phyloP scores from a whole-genome alignment of 2,329 filamentous ascomycete species.

The Colletotrichum scovillei region DNA sequence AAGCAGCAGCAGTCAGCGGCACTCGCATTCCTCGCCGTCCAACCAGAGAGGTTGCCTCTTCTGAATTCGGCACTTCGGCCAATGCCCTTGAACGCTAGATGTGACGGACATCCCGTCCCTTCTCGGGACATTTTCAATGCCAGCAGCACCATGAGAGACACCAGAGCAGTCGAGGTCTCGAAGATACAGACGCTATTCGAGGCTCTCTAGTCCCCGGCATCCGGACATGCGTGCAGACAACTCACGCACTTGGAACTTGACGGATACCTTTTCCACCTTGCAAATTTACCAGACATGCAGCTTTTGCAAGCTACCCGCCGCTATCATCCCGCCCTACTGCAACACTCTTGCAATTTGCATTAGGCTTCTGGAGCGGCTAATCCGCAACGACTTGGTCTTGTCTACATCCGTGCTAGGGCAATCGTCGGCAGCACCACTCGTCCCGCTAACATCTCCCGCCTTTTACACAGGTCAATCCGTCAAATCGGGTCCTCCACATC shows the following conservation, averaged over 20 bases:
- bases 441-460: slow-evolving; percentile 26
- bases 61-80: slow-evolving; percentile 28
- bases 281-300: not conserved
- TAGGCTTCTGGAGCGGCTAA: slow-evolving; percentile 34
- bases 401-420: slow-evolving; percentile 27
- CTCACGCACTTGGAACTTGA: not conserved
- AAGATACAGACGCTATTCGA: slow-evolving; percentile 1
- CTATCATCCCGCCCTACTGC: slow-evolving; percentile 26
- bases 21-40: slow-evolving; percentile 3
- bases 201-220: not conserved
- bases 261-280: not conserved
- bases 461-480: slow-evolving; percentile 22
- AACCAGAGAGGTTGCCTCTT: slow-evolving; percentile 22
- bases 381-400: slow-evolving; percentile 26
- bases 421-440: slow-evolving; percentile 28
- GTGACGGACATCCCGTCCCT: not conserved
- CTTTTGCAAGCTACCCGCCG: slow-evolving; percentile 12
- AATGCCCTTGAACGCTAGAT: slow-evolving; percentile 16
- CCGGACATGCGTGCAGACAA: slow-evolving; percentile 13
- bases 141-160: not conserved
- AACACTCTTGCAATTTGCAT: slow-evolving; percentile 15
- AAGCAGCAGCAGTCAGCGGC: slow-evolving; percentile 13
- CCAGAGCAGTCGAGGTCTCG: not conserved
- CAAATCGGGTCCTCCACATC: slow-evolving; percentile 21
- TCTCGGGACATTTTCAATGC: not conserved